Conservation (phyloP, 2,329 filamentous ascomycete species). For the Ophiocordyceps camponoti-leonardi region DNA sequence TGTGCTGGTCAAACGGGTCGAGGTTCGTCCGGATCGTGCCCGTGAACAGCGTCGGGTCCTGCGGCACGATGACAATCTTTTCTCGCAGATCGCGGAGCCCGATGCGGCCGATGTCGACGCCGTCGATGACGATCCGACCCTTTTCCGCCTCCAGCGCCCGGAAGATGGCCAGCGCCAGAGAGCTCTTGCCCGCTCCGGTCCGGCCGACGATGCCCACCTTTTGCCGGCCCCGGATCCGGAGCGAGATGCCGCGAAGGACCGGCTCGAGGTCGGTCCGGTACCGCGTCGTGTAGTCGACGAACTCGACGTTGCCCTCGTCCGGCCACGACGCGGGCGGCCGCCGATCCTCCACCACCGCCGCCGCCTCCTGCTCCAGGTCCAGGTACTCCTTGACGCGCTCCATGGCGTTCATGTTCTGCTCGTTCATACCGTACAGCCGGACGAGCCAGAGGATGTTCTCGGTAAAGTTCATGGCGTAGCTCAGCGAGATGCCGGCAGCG, state of each 20-base stretch:
- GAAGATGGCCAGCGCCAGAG: slow-evolving; percentile 82
- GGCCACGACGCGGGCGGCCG: slow-evolving; percentile 74
- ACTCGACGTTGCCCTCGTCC: slow-evolving; percentile 68
- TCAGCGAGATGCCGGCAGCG: slow-evolving; percentile 81
- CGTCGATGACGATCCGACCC: slow-evolving; percentile 81
- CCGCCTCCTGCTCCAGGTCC: slow-evolving; percentile 86
- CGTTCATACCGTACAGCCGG: slow-evolving; percentile 80
- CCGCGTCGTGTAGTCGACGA: slow-evolving; percentile 73
- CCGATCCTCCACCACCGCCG: slow-evolving; percentile 57
- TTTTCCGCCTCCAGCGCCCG: slow-evolving; percentile 79
- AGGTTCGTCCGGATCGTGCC: slow-evolving; percentile 85
- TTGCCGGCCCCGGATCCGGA: slow-evolving; percentile 72
- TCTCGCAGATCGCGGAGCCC: slow-evolving; percentile 87
- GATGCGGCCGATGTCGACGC: slow-evolving; percentile 75
- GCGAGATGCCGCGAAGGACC: slow-evolving; percentile 67
- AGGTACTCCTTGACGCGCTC: slow-evolving; percentile 96
- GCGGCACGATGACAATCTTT: slow-evolving; percentile 91
- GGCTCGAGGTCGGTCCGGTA: slow-evolving; percentile 79
- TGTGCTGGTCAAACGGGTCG: slow-evolving; percentile 80
- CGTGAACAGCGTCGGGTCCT: slow-evolving; percentile 88
- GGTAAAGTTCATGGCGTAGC: slow-evolving; percentile 91
- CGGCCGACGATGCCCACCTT: slow-evolving; percentile 94
- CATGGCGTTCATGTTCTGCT: slow-evolving; percentile 99
- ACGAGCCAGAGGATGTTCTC: slow-evolving; percentile 97
- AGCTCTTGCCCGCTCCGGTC: slow-evolving; percentile 93